phyloP scores from a whole-genome alignment of 2,329 filamentous ascomycete genomes.

The Conoideocrella luteorostrata region DNA sequence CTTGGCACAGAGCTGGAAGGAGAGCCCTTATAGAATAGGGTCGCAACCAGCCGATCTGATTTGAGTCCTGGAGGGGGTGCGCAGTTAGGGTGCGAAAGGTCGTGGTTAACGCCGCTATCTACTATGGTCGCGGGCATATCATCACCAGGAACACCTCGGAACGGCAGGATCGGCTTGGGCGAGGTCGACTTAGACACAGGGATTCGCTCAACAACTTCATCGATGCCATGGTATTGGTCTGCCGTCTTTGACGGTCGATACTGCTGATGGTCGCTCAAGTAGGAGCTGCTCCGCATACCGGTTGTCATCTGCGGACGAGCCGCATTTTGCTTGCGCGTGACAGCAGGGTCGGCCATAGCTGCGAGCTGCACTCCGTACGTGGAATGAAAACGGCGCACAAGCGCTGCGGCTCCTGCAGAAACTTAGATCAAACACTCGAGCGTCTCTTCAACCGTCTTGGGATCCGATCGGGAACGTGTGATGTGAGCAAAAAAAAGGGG shows the following conservation, averaged over 20 bases:
- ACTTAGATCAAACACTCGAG: no score
- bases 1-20: slow-evolving; percentile 12
- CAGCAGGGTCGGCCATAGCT: slow-evolving; percentile 27
- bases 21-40: slow-evolving; percentile 54
- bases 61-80: slow-evolving; percentile 42
- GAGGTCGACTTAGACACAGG: slow-evolving; percentile 30
- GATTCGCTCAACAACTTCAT: slow-evolving; percentile 56
- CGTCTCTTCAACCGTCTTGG: no score
- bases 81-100: slow-evolving; percentile 58
- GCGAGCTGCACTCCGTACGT: background rate
- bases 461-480: no score
- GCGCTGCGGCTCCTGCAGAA: no score
- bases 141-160: slow-evolving; percentile 55
- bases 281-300: slow-evolving; percentile 52
- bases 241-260: slow-evolving; percentile 50
- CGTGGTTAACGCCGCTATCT: slow-evolving; percentile 56
- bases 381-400: no score
- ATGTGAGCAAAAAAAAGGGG: background rate
- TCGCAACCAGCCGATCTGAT: slow-evolving; percentile 51
- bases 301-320: slow-evolving; percentile 40
- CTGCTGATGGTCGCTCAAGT: slow-evolving; percentile 57
- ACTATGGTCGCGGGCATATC: slow-evolving; percentile 54
- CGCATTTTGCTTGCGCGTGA: slow-evolving; percentile 25
- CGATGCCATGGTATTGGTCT: slow-evolving; percentile 55
- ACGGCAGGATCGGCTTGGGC: slow-evolving; percentile 39